phyloP scores from a whole-genome alignment of 176 grass and related monocot genomes.

The Triticum timopheevii region DNA sequence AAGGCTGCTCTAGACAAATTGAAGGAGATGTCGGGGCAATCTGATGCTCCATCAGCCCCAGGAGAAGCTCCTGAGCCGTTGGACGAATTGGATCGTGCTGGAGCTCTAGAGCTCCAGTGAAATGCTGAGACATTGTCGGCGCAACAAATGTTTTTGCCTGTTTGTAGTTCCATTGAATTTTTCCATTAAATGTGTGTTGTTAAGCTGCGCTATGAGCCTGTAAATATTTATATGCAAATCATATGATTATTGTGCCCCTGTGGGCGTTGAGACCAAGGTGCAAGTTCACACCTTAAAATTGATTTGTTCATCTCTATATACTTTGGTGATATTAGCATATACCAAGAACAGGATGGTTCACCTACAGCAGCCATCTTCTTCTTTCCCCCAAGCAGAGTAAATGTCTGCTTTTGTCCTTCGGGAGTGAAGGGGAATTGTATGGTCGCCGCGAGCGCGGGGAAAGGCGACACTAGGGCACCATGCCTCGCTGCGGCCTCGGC shows the following conservation, averaged over 20 bases:
- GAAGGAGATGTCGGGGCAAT: conserved; percentile 22
- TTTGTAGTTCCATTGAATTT: background rate
- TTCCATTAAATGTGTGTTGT: background rate
- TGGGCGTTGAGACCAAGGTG: background rate
- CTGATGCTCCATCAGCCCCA: background rate
- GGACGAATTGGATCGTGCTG: background rate
- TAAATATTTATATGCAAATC: background rate
- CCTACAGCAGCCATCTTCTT: no score
- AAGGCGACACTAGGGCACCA: no score
- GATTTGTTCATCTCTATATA: no score
- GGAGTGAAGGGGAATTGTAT: no score
- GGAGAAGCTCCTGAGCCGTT: conserved; percentile 15
- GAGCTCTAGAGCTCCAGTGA: conserved; percentile 3
- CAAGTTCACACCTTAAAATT: no score
- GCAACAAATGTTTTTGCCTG: background rate
- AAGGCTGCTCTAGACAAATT: conserved; percentile 56
- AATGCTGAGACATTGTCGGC: background rate
- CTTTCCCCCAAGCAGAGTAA: no score
- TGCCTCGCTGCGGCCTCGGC: no score
- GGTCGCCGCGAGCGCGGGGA: no score
- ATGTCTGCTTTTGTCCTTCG: no score
- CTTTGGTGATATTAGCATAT: no score
- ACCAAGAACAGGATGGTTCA: no score
- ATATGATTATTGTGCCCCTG: background rate
- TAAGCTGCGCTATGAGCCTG: background rate